Conservation (phyloP, 164 flowering plant species). For the Santalum album region DNA sequence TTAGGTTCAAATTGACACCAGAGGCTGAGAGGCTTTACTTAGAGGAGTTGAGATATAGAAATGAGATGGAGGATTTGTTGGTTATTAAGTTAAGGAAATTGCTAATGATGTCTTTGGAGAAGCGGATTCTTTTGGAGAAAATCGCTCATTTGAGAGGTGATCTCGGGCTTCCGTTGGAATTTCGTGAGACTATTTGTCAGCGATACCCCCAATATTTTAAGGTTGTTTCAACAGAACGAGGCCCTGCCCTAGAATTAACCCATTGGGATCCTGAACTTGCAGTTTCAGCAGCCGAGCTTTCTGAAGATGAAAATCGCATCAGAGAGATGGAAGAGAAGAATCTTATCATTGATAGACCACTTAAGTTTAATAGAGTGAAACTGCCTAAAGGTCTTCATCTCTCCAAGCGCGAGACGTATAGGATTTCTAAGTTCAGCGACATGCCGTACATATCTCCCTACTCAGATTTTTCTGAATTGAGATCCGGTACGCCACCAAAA, state of each 20-base stretch:
- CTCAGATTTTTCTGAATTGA: conserved; percentile 61
- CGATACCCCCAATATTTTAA: conserved; percentile 83
- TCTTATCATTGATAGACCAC: conserved; percentile 79
- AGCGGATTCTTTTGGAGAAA: conserved; percentile 73
- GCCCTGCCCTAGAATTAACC: conserved; percentile 79
- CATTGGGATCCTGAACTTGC: conserved; percentile 96
- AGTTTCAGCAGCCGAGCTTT: conserved; percentile 74
- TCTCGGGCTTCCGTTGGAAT: conserved; percentile 79
- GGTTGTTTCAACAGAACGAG: conserved; percentile 62
- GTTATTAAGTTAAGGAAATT: conserved; percentile 75
- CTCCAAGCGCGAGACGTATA: conserved; percentile 75
- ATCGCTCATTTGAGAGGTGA: conserved; percentile 75
- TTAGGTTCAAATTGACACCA: conserved; percentile 62
- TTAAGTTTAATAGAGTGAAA: conserved; percentile 67
- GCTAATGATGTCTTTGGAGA: conserved; percentile 91
- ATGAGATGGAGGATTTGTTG: conserved; percentile 69
- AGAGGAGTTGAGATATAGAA: conserved; percentile 72
- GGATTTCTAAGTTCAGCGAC: conserved; percentile 52
- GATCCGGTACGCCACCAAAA: conserved; percentile 58
- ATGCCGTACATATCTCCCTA: conserved; percentile 86
- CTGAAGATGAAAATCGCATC: conserved; percentile 50
- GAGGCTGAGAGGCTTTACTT: conserved; percentile 79
- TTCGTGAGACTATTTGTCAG: conserved; percentile 64
- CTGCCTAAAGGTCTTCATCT: conserved; percentile 83
- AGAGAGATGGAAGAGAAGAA: conserved; percentile 57